These are phyloP conservation scores for Metschnikowia drakensbergensis DNA, from an alignment of 805 yeast species.

Conservation along the genomic window DNA sequence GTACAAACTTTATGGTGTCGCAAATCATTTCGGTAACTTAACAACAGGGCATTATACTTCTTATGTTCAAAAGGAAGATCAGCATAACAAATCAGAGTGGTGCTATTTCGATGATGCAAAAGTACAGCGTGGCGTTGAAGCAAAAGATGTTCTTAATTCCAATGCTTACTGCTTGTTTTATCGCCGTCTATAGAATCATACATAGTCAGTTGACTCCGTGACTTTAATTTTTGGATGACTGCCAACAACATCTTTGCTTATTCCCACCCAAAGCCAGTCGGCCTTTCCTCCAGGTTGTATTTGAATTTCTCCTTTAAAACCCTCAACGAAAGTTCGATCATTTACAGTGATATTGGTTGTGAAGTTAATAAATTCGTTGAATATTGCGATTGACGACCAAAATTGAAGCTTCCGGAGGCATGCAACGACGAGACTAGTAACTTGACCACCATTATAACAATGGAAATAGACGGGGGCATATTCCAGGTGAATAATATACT, in stretches of 20 bases:
- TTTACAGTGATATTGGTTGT: constrained; percentile 75
- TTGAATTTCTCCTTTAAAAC: constrained; percentile 61
- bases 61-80: constrained; percentile 57
- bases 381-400: constrained; percentile 87
- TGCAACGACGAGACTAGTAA: constrained; percentile 79
- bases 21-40: constrained; percentile 78
- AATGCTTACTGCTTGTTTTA: constrained; percentile 86
- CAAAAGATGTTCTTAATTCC: constrained; percentile 55
- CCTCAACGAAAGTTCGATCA: constrained; percentile 81
- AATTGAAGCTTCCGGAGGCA: constrained; percentile 77
- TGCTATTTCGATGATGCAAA: constrained; percentile 77
- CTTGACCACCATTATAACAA: constrained; percentile 86
- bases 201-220: constrained; percentile 15
- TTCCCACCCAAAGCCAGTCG: constrained; percentile 65
- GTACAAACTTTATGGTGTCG: constrained; percentile 75
- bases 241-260: constrained; percentile 53
- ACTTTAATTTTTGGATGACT: constrained; percentile 51
- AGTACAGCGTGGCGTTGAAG: constrained; percentile 50
- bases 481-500: constrained; percentile 53
- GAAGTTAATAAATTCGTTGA: constrained; percentile 77
- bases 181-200: constrained; percentile 33
- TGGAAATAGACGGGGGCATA: constrained; percentile 76
- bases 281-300: constrained; percentile 45
- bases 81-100: constrained; percentile 58
- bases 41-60: constrained; percentile 89